phyloP scores from a whole-genome alignment of 352 stramenopile genomes.

The Globisporangium mamillatum region DNA sequence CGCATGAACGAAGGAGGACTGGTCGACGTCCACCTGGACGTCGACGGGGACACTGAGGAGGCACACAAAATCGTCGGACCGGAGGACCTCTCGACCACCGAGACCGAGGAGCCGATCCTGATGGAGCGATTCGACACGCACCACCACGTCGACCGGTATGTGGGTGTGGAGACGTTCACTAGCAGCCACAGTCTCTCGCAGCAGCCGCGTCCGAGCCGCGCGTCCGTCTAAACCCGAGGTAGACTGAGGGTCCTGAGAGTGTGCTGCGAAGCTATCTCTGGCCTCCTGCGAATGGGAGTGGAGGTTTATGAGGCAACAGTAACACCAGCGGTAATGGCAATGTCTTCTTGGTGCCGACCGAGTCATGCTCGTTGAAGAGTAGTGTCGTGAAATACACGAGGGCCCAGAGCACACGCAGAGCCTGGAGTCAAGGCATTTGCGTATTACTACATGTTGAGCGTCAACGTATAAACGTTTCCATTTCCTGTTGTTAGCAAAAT shows the following conservation, averaged over 20 bases:
- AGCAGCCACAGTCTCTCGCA: background rate
- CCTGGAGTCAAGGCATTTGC: background rate
- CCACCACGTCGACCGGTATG: background rate
- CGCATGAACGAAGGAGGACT: background rate
- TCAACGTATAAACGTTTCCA: background rate
- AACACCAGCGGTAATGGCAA: background rate
- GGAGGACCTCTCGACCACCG: slow-evolving; percentile 1
- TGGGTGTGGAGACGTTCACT: background rate
- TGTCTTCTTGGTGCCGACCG: background rate
- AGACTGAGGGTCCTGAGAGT: background rate
- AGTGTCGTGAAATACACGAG: background rate
- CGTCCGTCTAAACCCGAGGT: background rate
- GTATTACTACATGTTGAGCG: background rate
- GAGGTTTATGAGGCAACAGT: background rate
- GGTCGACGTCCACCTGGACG: background rate
- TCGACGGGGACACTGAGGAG: background rate
- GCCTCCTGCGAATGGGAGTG: background rate
- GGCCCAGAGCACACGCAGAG: background rate
- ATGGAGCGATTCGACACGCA: background rate
- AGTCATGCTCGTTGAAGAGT: background rate
- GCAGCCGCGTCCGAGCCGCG: slow-evolving; percentile 7
- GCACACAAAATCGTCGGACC: background rate
- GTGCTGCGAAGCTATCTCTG: too few relatives aligned
- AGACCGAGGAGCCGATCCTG: background rate
- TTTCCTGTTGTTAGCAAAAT: background rate